Conservation (phyloP, 305 asterid genomes). For the Fraxinus floribunda region DNA sequence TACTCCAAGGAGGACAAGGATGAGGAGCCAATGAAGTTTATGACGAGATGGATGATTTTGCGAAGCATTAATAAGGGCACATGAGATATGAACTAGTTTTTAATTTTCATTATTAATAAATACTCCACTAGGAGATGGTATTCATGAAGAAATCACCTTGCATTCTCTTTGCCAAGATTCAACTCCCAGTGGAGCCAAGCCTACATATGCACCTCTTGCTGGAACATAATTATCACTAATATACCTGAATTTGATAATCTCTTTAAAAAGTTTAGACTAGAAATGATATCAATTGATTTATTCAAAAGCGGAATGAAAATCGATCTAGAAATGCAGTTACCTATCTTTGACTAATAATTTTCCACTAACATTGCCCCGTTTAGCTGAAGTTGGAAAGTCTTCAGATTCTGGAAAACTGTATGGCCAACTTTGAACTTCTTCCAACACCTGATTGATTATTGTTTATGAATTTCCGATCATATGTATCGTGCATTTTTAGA, state of each 20-base stretch:
- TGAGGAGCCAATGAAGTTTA: background rate
- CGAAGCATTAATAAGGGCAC: background rate
- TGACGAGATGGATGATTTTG: background rate
- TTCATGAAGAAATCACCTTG: conserved; percentile 19
- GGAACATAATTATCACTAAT: conserved; percentile 15
- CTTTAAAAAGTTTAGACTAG: background rate
- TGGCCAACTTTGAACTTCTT: conserved; percentile 44
- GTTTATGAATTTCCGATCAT: background rate
- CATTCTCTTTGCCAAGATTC: conserved; percentile 35
- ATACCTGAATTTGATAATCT: conserved; percentile 15
- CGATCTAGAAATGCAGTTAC: background rate
- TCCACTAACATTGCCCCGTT: conserved; percentile 42
- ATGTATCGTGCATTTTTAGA: background rate
- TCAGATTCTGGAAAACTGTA: conserved; percentile 45
- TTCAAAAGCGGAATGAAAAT: background rate
- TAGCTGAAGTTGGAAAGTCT: conserved; percentile 36
- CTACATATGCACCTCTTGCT: conserved; percentile 27
- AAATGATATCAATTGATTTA: background rate
- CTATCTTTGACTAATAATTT: conserved; percentile 14
- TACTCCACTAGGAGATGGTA: background rate
- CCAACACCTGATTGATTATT: conserved; percentile 15
- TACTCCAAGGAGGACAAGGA: background rate
- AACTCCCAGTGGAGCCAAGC: conserved; percentile 30
- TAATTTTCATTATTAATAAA: background rate
- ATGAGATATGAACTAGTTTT: background rate